Evolutionary conservation across 352 stramenopile species (phyloP).

Genomic region (Detonula confervacea): DNA sequence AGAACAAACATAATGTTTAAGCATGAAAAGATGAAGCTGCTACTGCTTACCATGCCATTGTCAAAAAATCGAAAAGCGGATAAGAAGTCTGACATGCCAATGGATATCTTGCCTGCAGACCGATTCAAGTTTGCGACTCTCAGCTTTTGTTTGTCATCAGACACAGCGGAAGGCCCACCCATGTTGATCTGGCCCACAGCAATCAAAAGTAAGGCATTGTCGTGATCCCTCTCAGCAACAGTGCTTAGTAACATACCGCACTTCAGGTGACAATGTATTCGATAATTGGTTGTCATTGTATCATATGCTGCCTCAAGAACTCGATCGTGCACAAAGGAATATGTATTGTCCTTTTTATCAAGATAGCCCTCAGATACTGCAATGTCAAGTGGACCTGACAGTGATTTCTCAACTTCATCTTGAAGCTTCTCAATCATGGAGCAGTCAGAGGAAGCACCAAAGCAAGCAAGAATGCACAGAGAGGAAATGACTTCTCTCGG

Average conservation of each 20-base stretch:
- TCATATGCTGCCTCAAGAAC: constrained; percentile 24
- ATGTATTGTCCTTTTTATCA: constrained; percentile 9
- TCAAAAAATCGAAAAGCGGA: too few relatives aligned
- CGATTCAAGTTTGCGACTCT: background rate
- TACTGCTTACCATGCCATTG: too few relatives aligned
- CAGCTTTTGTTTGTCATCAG: background rate
- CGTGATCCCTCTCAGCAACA: background rate
- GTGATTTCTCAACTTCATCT: background rate
- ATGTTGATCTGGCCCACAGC: background rate
- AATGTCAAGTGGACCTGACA: constrained; percentile 14
- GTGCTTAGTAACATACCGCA: too few relatives aligned
- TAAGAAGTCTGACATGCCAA: background rate
- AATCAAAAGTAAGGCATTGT: background rate
- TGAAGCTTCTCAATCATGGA: constrained; percentile 8
- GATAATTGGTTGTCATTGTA: too few relatives aligned
- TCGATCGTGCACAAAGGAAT: constrained; percentile 17
- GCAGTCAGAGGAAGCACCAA: constrained; percentile 15
- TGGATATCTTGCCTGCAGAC: background rate
- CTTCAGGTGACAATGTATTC: too few relatives aligned
- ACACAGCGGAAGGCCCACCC: background rate
- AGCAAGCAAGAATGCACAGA: constrained; percentile 31
- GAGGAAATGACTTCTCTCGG: constrained; percentile 12
- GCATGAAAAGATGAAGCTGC: too few relatives aligned
- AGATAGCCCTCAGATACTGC: constrained; percentile 26
- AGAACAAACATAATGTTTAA: too few relatives aligned